Evolutionary conservation across 441 rosid species (phyloP), one percentile per base, ranked within the genome.

Genomic region (Aquilaria agallochum): DNA sequence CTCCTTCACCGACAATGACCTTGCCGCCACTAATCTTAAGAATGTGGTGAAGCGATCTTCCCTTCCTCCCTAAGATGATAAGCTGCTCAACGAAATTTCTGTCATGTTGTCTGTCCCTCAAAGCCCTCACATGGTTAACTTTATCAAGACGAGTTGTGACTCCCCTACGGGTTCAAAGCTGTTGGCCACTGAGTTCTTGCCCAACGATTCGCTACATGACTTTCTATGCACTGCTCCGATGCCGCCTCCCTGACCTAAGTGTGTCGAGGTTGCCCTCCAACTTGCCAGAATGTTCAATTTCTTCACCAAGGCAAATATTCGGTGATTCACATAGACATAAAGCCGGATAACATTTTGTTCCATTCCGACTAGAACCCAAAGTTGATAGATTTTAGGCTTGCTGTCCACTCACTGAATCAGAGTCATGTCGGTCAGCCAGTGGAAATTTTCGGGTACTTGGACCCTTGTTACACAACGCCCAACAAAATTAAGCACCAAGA

Each of bases 111-210:
- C 89, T 3, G 54, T 90, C 4, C 68, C 62, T 58, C 30, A 52
- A 58, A 76, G 67, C 71, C 76, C 79, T 14, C 50, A 81, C 58
- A 61, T 82, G 31, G 53, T 90, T 55, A 70, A 62, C 27, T 78
- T 80, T 63, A 70, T 87, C 0, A 95, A 92, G 53, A 62, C 74
- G 27, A 20, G 27, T 20, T 20, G 27, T 20, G 27, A 20, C 27
- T 20, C 27, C 27, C 27, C 27, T 20, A 3, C 34, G 2, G 34
- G 48, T 14, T 15, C 60, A 2, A 33, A 63, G 71, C 72, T 90
- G 20, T 59, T 90, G 69, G 87, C 84, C 30, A 68, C 83, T 59
- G 97, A 88, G 79, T 79, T 68, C 66, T 80, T 90, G 91, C 91
- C 88, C 11, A 84, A 83, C 55, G 91, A 87, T 33, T 79, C 92